These are phyloP conservation scores for Metschnikowia bowlesiae DNA, from an alignment of 805 yeast genomes.

Conservation along the genomic window DNA sequence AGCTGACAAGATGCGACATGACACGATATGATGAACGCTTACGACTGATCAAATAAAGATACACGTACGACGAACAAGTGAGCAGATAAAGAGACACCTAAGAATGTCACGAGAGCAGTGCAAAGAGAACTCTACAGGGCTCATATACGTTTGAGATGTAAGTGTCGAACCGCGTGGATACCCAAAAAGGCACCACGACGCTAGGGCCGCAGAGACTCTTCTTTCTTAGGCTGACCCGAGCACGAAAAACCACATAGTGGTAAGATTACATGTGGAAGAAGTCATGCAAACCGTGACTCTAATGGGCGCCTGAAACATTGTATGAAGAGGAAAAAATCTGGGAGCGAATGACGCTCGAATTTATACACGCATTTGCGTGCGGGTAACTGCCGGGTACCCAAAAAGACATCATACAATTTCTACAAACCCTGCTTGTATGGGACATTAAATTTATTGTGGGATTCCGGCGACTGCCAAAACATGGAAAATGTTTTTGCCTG, in stretches of 20 bases:
- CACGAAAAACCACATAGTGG: constrained; percentile 60
- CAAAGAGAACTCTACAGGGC: neutral
- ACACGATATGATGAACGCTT: no score
- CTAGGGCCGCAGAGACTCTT: constrained; percentile 52
- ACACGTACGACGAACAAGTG: no score
- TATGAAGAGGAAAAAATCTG: constrained; percentile 16
- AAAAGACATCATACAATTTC: neutral
- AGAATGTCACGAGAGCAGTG: no score
- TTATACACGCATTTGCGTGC: constrained; percentile 13
- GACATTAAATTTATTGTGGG: neutral
- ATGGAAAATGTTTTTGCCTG: neutral
- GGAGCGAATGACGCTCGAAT: constrained; percentile 1
- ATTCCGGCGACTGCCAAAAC: neutral
- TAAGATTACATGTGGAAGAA: constrained; percentile 45
- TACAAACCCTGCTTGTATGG: neutral
- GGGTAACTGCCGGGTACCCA: constrained; percentile 18
- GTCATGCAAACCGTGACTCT: constrained; percentile 61
- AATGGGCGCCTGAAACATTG: constrained; percentile 76
- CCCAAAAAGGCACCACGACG: constrained; percentile 47
- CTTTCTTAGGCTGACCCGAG: constrained; percentile 91
- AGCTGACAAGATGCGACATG: no score
- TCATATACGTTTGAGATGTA: constrained; percentile 31
- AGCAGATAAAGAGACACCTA: no score
- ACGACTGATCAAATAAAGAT: no score
- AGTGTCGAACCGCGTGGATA: constrained; percentile 75